Conservation (phyloP, 805 yeast species). For the Zygoascus bituminiphila region DNA sequence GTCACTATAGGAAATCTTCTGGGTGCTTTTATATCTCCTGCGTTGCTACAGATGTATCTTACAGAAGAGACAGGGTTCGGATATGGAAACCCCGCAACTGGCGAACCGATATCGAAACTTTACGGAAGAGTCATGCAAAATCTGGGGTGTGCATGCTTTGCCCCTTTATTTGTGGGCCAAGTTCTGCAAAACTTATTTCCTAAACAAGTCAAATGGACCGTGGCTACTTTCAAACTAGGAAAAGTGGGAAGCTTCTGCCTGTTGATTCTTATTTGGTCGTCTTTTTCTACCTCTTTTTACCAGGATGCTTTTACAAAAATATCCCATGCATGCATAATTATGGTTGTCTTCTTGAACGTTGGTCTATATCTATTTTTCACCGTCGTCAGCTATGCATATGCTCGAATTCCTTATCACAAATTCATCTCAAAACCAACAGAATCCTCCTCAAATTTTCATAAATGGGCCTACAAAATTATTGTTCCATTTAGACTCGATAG, state of each 20-base stretch:
- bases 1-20: slow-evolving; percentile 77
- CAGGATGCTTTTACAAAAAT: slow-evolving; percentile 71
- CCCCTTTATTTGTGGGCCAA: slow-evolving; percentile 86
- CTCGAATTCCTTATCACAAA: slow-evolving; percentile 49
- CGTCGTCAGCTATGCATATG: slow-evolving; percentile 44
- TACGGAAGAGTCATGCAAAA: slow-evolving; percentile 80
- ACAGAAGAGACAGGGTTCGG: slow-evolving; percentile 45
- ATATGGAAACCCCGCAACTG: slow-evolving; percentile 71
- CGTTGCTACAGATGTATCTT: slow-evolving; percentile 64
- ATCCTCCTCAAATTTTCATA: slow-evolving; percentile 39
- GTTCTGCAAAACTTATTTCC: slow-evolving; percentile 65
- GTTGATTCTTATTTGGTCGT: slow-evolving; percentile 64
- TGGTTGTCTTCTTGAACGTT: slow-evolving; percentile 73
- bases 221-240: slow-evolving; percentile 48
- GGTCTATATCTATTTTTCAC: slow-evolving; percentile 78
- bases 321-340: slow-evolving; percentile 58
- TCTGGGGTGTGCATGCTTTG: slow-evolving; percentile 72
- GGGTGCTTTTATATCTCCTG: slow-evolving; percentile 86
- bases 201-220: slow-evolving; percentile 50
- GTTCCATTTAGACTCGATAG: slow-evolving; percentile 65
- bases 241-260: slow-evolving; percentile 79
- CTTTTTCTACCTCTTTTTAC: slow-evolving; percentile 81
- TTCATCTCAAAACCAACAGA: slow-evolving; percentile 36
- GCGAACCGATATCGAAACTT: slow-evolving; percentile 41
- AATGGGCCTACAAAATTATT: slow-evolving; percentile 33